Evolutionary conservation across 306 rosid species (phyloP), one percentile per base, ranked within the genome.

Genomic region (Aeschynomene evenia): DNA sequence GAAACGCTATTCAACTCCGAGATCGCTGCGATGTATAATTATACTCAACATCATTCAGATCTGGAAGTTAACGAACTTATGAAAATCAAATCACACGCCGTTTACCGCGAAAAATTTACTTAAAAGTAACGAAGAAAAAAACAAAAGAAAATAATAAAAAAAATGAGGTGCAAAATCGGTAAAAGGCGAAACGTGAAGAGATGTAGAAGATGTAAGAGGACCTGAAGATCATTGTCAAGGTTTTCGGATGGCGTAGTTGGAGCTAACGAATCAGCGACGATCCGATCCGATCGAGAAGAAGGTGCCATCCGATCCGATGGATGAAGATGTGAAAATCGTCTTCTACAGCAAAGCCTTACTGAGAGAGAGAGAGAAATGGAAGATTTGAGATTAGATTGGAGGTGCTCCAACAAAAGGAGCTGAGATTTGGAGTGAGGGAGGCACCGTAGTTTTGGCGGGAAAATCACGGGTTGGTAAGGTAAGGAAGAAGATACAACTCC

Each of bases 211-310:
- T 2, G n/a, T 19, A 59, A n/a, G 31, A 26, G 9, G 51, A 81
- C 85, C 82, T 77, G 82, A 42, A 77, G 42, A 54, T 64, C 79
- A 0, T 19, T 81, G 46, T 81, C 82, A 9, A 46, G 20, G 34
- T 33, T 56, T 26, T 68, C 73, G 6, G 55, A 15, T 14, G 45
- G 48, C 33, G 54, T 36, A 37, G 77, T 49, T n/a, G n/a, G n/a
- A n/a, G n/a, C n/a, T 40, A 26, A 63, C 3, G 60, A 54, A 62
- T 42, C 73, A 1, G 43, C 34, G 4, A 33, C 58, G 6, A 26
- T 73, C 14, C 52, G n/a, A n/a, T n/a, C n/a, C n/a, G n/a, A n/a
- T n/a, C n/a, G 58, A 63, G 74, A 62, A 56, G 79, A 53, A 55
- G 82, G 73, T 1, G 74, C 85, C 81, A 81, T 76, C 19, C n/a